Evolutionary conservation across 805 yeast genomes (phyloP).

Genomic region (Pichia phayaonensis): DNA sequence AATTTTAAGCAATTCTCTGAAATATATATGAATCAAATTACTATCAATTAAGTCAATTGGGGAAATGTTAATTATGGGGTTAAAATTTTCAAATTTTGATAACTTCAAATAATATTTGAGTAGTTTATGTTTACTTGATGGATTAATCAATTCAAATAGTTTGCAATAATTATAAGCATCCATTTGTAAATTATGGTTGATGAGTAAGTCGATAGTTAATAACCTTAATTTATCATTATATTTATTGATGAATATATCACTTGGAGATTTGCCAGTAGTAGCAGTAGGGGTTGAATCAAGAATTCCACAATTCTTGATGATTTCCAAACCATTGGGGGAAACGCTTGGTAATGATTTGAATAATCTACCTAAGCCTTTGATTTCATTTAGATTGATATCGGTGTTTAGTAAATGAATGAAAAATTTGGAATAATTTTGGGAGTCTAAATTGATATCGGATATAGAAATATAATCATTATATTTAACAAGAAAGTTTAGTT

Average conservation of each 20-base stretch:
- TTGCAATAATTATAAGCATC: conserved; percentile 14
- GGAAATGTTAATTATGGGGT: background rate
- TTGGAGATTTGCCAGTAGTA: background rate
- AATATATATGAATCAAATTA: conserved; percentile 5
- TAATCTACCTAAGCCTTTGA: conserved; percentile 4
- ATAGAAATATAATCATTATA: background rate
- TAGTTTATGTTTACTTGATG: background rate
- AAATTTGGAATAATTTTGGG: background rate
- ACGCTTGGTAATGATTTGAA: background rate
- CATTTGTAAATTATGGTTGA: conserved; percentile 8
- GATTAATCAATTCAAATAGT: background rate
- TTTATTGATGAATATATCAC: conserved; percentile 6
- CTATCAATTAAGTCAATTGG: background rate
- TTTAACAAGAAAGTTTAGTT: background rate
- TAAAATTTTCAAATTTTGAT: conserved; percentile 1
- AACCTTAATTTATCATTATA: conserved; percentile 16
- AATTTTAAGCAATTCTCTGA: conserved; percentile 3
- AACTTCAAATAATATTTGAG: conserved; percentile 3
- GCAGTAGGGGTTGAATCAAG: background rate
- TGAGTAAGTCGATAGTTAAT: conserved; percentile 14
- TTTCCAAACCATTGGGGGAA: background rate
- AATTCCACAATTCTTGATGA: conserved; percentile 11
- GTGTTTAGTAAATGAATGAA: background rate
- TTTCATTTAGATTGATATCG: background rate
- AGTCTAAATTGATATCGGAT: conserved; percentile 2